Evolutionary conservation across 192 early-diverging fungal genomes (phyloP).

Genomic region (Backusella tarrabulga): DNA sequence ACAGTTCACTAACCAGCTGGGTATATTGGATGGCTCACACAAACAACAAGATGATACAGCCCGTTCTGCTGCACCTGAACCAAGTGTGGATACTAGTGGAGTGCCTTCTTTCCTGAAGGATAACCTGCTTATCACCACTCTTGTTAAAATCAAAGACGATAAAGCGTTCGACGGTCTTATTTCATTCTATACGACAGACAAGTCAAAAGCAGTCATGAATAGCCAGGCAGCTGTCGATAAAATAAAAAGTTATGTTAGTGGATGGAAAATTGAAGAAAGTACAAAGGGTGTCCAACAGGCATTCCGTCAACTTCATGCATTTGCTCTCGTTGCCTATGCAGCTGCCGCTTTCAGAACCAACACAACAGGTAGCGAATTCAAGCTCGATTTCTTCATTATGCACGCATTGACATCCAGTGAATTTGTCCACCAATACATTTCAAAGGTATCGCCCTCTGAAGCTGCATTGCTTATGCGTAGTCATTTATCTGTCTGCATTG

Average conservation of each 20-base stretch:
- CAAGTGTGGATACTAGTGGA: background rate
- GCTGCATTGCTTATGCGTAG: slow-evolving; percentile 42
- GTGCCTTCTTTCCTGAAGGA: background rate
- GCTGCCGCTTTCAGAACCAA: slow-evolving; percentile 34
- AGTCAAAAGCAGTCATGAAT: slow-evolving; percentile 13
- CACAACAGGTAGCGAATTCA: slow-evolving; percentile 20
- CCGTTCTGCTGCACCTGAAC: background rate
- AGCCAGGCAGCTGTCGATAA: background rate
- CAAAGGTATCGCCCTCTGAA: slow-evolving; percentile 38
- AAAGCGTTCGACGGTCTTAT: slow-evolving; percentile 17
- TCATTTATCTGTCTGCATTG: slow-evolving; percentile 31
- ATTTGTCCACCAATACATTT: slow-evolving; percentile 46
- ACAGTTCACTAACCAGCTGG: background rate
- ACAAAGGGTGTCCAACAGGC: slow-evolving; percentile 37
- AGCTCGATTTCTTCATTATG: slow-evolving; percentile 46
- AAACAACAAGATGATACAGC: background rate
- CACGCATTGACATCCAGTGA: slow-evolving; percentile 55
- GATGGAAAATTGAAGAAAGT: slow-evolving; percentile 39
- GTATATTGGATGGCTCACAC: background rate
- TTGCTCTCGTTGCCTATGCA: slow-evolving; percentile 37
- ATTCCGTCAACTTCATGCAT: slow-evolving; percentile 40
- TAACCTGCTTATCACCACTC: slow-evolving; percentile 34
- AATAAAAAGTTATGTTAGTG: slow-evolving; percentile 34
- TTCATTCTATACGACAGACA: background rate
- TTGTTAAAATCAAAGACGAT: slow-evolving; percentile 37